These are phyloP conservation scores for Tolypocladium cylindrosporum DNA, from an alignment of 2,329 filamentous ascomycete species.

Conservation along the genomic window DNA sequence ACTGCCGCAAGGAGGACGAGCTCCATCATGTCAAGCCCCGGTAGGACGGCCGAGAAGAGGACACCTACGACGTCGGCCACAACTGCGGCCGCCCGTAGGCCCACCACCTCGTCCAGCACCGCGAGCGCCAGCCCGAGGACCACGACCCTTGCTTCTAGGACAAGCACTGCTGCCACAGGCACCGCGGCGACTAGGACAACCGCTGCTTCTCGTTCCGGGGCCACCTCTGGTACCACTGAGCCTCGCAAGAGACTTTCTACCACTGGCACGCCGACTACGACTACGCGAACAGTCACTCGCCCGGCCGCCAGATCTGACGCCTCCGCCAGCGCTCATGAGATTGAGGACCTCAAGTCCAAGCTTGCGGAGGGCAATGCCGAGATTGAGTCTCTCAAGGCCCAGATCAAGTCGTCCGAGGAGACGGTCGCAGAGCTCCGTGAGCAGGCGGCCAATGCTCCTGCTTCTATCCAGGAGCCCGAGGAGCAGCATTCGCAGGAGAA, in stretches of 20 bases:
- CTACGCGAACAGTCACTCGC: constrained; percentile 28
- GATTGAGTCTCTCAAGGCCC: constrained; percentile 44
- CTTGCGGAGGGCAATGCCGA: constrained; percentile 47
- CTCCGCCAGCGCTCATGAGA: constrained; percentile 40
- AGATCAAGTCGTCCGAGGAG: constrained; percentile 44
- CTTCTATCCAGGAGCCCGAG: constrained; percentile 25
- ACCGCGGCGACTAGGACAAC: constrained; percentile 23
- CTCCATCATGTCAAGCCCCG: constrained; percentile 28
- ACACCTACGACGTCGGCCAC: constrained; percentile 22
- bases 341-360: constrained; percentile 51
- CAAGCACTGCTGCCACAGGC: constrained; percentile 15
- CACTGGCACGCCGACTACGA: constrained; percentile 27
- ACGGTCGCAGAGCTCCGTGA: constrained; percentile 45
- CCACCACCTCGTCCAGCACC: constrained; percentile 18
- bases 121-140: constrained; percentile 28
- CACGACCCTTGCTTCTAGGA: constrained; percentile 17
- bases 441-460: constrained; percentile 33
- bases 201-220: constrained; percentile 21
- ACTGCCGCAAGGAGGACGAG: constrained; percentile 32
- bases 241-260: constrained; percentile 49
- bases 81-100: constrained; percentile 22
- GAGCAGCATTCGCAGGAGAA: constrained; percentile 32
- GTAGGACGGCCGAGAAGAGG: constrained; percentile 23
- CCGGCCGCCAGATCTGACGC: constrained; percentile 26
- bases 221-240: constrained; percentile 29